Conservation (phyloP, 2,329 filamentous ascomycete species). For the Decorospora gaudefroyi region DNA sequence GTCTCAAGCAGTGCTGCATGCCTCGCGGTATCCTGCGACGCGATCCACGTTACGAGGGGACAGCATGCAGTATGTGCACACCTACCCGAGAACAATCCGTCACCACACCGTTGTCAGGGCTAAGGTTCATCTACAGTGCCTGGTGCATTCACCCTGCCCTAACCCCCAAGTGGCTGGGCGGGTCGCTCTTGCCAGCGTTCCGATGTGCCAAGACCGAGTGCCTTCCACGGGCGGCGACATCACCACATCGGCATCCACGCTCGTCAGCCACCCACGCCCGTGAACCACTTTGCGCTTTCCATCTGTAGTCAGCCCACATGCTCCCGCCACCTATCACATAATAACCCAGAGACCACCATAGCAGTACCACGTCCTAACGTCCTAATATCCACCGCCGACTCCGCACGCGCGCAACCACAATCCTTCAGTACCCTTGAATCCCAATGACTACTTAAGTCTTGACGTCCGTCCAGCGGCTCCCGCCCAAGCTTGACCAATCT, state of each 20-base stretch:
- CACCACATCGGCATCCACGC: conserved; percentile 8
- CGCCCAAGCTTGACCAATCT: conserved; percentile 16
- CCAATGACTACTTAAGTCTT: conserved; percentile 36
- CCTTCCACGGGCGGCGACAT: conserved; percentile 8
- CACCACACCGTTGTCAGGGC: too few species aligned
- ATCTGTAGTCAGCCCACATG: background rate
- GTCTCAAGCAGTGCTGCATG: background rate
- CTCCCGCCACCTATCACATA: background rate
- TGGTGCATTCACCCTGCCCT: background rate
- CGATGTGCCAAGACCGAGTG: conserved; percentile 11
- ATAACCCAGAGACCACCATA: too few species aligned
- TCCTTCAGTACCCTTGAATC: background rate
- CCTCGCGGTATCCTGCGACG: conserved; percentile 1
- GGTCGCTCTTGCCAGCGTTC: conserved; percentile 11
- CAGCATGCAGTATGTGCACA: too few species aligned
- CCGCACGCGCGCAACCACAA: background rate
- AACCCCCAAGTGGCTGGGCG: background rate
- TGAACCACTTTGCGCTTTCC: conserved; percentile 1
- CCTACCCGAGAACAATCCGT: too few species aligned
- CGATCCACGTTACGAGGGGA: too few species aligned
- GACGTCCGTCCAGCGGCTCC: conserved; percentile 22
- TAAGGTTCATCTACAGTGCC: background rate
- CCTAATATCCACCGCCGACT: background rate
- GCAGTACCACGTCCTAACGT: background rate
- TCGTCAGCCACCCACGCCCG: conserved; percentile 5